Evolutionary conservation across 108 stramenopile genomes (phyloP), one percentile per base, ranked within the genome.

Genomic region (Fragilariopsis cylindrus): DNA sequence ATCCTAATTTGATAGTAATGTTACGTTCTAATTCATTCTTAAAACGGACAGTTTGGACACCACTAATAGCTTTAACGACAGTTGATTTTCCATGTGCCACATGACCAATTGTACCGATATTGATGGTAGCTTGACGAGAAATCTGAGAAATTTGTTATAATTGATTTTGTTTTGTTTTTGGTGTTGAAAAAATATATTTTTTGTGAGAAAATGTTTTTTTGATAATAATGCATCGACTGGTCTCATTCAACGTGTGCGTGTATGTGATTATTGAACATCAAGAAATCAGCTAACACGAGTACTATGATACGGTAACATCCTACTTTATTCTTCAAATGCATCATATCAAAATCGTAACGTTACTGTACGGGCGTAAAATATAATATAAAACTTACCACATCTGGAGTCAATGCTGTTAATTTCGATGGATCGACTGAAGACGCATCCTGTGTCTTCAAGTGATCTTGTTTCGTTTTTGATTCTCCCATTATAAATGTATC

Each of bases 1-100:
- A 99, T 69, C 99, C 98, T 64, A 99, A 80, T 79, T 99, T 99
- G 89, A 99, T 99, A 77, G 99, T 99, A 83, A 99, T 99, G 88
- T 99, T 99, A 53, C 98, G 95, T 69, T 95, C 97, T 77, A 99
- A 76, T 83, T 99, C 99, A 70, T 96, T 97, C 95, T 99, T 99
- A 89, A 98, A 99, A 42, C 98, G 97, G 54, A 99, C 98, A n/a
- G 99, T 99, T 81, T 96, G 95, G 18, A 99, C 97, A 62, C 99
- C 99, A 60, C 95, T 97, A 72, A 99, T 96, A 50, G 98, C 96
- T 85, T 99, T 99, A 68, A 99, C 99, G 50, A 98, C 97, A 44
- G 98, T 99, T 3, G 96, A 97, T 74, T 99, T 99, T 54, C 99
- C 99, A 88, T 99, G 99, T 5, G 99, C 99, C 65, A 99, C 99